Evolutionary conservation across 2,329 filamentous ascomycete species (phyloP), one percentile per base, ranked within the genome.

Genomic region (Xylaria hypoxylon): DNA sequence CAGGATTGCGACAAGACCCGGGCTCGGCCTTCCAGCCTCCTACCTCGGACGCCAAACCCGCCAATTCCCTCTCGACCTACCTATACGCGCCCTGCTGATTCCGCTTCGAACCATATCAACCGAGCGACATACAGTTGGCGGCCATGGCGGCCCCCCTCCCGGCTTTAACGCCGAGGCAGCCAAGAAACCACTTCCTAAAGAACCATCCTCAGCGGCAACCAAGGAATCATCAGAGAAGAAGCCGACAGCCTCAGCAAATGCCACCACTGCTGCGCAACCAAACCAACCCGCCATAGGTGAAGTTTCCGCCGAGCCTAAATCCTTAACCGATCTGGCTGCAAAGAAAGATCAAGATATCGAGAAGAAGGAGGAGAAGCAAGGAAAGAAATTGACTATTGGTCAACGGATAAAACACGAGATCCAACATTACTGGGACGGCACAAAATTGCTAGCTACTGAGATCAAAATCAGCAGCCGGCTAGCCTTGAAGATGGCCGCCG

Each of bases 341-440:
- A 84, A 86, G 70, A 93, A 91, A 80, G 84, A 90, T 71, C 87
- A 86, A 59, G 78, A 84, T 0, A 79, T 86, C 8, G 85, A 88
- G 63, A 89, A 89, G 76, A 86, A 88, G 71, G 88, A 92, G 80
- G 85, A 89, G 72, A 91, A 92, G 79, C 90, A 92, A 68, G 87
- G 90, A 73, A 93, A 94, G 83, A 97, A 97, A 78, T 82, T 97
- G 80, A 97, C 94, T 0, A 56, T 98, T 1, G 91, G 89, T 80
- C 92, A 98, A 79, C 97, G 94, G 82, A 90, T 99, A 76, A 99
- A 97, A 86, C 94, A 96, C 79, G 96, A 99, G 80, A 86, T 85
- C 15, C 89, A 90, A 68, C 96, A 99, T 80, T 99, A 99, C 83
- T 98, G 96, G 95, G 96, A 99, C 80, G 96, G 96, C 67, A 98